phyloP scores from a whole-genome alignment of 2,329 filamentous ascomycete genomes.

The Claviceps maximensis region DNA sequence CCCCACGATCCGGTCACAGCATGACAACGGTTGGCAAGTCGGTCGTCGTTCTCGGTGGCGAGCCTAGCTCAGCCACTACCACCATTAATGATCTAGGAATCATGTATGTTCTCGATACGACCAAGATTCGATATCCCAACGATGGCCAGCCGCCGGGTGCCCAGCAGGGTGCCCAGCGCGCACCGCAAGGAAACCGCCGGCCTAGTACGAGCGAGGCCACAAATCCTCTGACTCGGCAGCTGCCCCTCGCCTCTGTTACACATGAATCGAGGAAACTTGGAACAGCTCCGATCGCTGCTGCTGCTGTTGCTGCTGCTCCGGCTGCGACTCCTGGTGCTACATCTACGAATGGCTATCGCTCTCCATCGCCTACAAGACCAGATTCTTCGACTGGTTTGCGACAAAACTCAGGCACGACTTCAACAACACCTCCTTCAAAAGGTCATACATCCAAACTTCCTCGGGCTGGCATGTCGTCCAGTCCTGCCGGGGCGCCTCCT shows the following conservation, averaged over 20 bases:
- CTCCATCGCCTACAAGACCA: constrained; percentile 23
- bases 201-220: constrained; percentile 28
- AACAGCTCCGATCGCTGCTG: not conserved
- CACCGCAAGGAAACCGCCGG: constrained; percentile 24
- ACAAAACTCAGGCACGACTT: constrained; percentile 16
- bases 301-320: not conserved
- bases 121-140: constrained; percentile 91
- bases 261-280: constrained; percentile 3
- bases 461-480: constrained; percentile 15
- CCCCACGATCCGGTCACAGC: constrained; percentile 85
- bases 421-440: constrained; percentile 2
- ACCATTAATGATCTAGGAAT: constrained; percentile 75
- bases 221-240: constrained; percentile 18
- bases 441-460: constrained; percentile 24
- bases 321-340: constrained; percentile 19
- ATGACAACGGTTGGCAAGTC: constrained; percentile 94
- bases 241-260: constrained; percentile 17
- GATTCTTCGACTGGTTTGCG: constrained; percentile 23
- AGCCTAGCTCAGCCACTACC: constrained; percentile 76
- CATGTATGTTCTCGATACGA: constrained; percentile 85
- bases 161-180: constrained; percentile 26
- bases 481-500: constrained; percentile 39
- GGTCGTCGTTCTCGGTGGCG: constrained; percentile 82
- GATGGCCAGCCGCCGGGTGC: constrained; percentile 37
- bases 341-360: constrained; percentile 28